Conservation (phyloP, 1,139 yeast species). For the Blastobotrys capitulatus region DNA sequence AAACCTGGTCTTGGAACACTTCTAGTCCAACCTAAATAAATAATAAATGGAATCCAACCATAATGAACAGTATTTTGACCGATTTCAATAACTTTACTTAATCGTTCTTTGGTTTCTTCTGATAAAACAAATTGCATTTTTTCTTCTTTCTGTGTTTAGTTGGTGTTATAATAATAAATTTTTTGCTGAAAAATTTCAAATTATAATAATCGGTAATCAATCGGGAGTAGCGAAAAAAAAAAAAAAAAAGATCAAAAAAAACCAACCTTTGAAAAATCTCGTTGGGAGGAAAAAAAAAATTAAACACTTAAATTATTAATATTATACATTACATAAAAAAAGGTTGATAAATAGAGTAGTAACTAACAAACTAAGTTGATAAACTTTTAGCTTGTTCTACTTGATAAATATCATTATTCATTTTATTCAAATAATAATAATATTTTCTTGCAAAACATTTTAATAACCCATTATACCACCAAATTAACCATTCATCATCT, state of each 20-base stretch:
- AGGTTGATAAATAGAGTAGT: too few relatives aligned
- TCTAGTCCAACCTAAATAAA: conserved; percentile 84
- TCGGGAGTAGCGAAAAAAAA: too few relatives aligned
- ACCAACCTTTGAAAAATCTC: too few relatives aligned
- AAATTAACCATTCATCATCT: conserved; percentile 9
- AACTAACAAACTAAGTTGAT: too few relatives aligned
- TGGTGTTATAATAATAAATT: too few relatives aligned
- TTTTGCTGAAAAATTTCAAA: too few relatives aligned
- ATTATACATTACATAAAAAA: too few relatives aligned
- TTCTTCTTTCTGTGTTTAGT: conserved; percentile 1
- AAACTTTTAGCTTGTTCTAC: neutral
- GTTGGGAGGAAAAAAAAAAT: too few relatives aligned
- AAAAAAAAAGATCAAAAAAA: neutral
- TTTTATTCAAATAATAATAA: neutral
- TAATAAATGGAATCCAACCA: conserved; percentile 93
- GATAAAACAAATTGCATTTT: conserved; percentile 40
- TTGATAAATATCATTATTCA: neutral
- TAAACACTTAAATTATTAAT: neutral
- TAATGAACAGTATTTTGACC: conserved; percentile 88
- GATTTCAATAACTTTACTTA: conserved; percentile 72
- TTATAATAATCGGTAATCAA: too few relatives aligned
- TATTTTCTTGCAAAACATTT: conserved; percentile 5
- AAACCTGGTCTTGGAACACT: conserved; percentile 81
- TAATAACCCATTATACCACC: conserved; percentile 13
- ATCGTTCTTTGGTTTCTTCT: conserved; percentile 64